Percentiles rank a stretch among this genome's conserved stretches.
These are phyloP conservation scores for Pinus albicaulis DNA, from an alignment of 75 land plant genomes.

Conservation along the genomic window DNA sequence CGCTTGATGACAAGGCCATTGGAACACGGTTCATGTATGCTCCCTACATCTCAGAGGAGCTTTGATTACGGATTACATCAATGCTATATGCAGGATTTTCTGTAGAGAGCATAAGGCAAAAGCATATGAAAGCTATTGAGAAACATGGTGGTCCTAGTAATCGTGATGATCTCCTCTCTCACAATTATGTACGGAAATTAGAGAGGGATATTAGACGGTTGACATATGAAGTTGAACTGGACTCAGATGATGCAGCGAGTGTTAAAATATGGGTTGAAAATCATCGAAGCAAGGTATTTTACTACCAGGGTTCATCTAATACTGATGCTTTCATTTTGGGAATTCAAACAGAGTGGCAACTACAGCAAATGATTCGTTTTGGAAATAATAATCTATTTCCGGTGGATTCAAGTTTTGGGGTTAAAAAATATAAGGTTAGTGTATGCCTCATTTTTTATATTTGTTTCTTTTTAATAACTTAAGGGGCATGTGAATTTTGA, in stretches of 20 bases:
- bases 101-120: constrained; percentile 72
- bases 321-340: constrained; percentile 58
- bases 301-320: constrained; percentile 58
- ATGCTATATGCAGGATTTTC: constrained; percentile 67
- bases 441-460: neutral
- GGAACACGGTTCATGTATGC: constrained; percentile 72
- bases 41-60: constrained; percentile 72
- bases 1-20: constrained; percentile 53
- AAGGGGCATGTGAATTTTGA: neutral
- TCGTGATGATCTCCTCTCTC: constrained; percentile 68
- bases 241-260: constrained; percentile 57
- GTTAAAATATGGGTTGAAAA: constrained; percentile 53
- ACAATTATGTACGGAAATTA: constrained; percentile 51
- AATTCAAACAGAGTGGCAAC: constrained; percentile 88
- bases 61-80: constrained; percentile 50
- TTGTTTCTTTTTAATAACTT: neutral
- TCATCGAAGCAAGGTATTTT: constrained; percentile 55
- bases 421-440: constrained; percentile 58
- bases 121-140: constrained; percentile 59
- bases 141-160: constrained; percentile 70
- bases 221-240: constrained; percentile 58
- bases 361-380: constrained; percentile 80
- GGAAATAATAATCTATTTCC: constrained; percentile 60
- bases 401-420: constrained; percentile 67
- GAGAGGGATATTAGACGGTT: constrained; percentile 71